Evolutionary conservation across 2,329 filamentous ascomycete species (phyloP), one percentile per base, ranked within the genome.

Genomic region (Alternaria triticimaculans): DNA sequence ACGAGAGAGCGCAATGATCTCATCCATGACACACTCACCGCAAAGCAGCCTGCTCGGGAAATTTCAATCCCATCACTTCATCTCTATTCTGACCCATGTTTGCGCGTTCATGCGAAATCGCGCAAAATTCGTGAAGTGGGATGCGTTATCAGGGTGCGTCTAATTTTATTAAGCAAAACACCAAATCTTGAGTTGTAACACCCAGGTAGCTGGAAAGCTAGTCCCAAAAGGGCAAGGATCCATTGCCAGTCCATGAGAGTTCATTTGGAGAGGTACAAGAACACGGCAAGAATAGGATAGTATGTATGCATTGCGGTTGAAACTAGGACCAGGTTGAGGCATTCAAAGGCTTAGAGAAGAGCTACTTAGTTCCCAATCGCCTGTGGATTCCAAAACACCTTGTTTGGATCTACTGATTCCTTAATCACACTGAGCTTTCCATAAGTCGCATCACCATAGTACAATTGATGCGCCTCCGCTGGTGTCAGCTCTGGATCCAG

Each of bases 21-120:
- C 18, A 3, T 21, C 6, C 3, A 18, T 8, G 2, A n/a, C 8
- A 3, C 20, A 45, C n/a, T 41, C 63, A 77, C 75, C 67, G 72
- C 20, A 69, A 61, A 18, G 15, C 33, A 23, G 70, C 69, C 44
- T 70, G 62, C 4, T 70, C 68, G 3, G 53, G 15, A 21, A 25
- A 49, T 8, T 65, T 55, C 20, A 78, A 57, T 5, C 75, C 74
- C 7, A 68, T 14, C 8, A 76, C 58, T 49, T 68, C 55, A 64
- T 73, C 68, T 15, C 18, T 7, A 6, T 21, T 37, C 20, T 66
- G 50, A 26, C 67, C 58, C 23, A 67, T 51, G 64, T 72, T 74
- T 14, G 48, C 15, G 28, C 25, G 51, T 62, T 44, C 44, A 60
- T 45, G 14, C 23, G n/a, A 25, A 14, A 25, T 50, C 43, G 23